phyloP scores from a whole-genome alignment of 441 rosid species.

The Erodium trifolium region DNA sequence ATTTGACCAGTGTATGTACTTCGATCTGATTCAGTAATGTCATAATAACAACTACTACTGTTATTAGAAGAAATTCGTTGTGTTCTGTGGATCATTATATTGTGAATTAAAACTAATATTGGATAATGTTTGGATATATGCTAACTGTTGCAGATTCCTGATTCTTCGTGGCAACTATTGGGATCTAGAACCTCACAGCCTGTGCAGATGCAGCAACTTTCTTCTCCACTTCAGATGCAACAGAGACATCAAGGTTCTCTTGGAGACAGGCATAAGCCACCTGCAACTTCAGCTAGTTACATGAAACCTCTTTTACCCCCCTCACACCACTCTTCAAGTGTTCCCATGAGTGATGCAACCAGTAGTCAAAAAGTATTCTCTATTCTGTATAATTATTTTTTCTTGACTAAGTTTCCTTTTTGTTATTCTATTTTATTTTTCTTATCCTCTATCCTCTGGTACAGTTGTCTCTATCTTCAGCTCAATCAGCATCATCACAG shows the following conservation, averaged over 20 bases:
- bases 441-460: constrained; percentile 17
- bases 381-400: background rate
- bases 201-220: constrained; percentile 35
- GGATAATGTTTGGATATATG: background rate
- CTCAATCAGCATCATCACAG: constrained; percentile 27
- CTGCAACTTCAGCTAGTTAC: constrained; percentile 34
- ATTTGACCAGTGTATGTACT: background rate
- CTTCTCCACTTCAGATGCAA: constrained; percentile 47
- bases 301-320: constrained; percentile 35
- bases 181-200: constrained; percentile 34
- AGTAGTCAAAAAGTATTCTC: constrained; percentile 5
- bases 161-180: constrained; percentile 38
- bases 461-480: constrained; percentile 20
- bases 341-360: constrained; percentile 10
- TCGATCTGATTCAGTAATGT: background rate
- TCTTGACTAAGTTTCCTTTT: background rate
- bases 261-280: constrained; percentile 47
- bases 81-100: background rate
- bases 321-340: constrained; percentile 9
- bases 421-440: background rate
- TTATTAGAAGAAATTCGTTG: background rate
- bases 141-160: constrained; percentile 11
- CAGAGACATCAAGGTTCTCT: constrained; percentile 42
- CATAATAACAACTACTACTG: background rate
- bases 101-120: background rate